Evolutionary conservation across 2,329 filamentous ascomycete genomes (phyloP).

Genomic region (Magnaporthiopsis rhizophila): DNA sequence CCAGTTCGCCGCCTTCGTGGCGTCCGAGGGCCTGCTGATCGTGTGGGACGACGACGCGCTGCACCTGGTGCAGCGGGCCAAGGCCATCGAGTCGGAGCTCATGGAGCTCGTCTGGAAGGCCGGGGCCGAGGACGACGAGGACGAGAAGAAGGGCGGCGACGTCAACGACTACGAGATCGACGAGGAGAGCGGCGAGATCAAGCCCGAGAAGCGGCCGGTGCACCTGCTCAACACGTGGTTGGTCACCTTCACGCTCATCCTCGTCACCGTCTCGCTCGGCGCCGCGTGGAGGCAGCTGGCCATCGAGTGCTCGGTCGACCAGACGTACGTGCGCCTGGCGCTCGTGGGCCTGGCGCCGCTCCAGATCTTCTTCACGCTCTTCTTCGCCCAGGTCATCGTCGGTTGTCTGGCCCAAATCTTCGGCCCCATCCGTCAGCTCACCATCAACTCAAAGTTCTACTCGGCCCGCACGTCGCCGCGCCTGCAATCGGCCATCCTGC

Average conservation of each 20-base stretch:
- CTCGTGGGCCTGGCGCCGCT: conserved; percentile 60
- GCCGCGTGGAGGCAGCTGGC: conserved; percentile 63
- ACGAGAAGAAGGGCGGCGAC: conserved; percentile 38
- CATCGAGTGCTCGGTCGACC: conserved; percentile 59
- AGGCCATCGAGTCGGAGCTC: conserved; percentile 65
- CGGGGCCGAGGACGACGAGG: conserved; percentile 42
- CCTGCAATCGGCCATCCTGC: conserved; percentile 48
- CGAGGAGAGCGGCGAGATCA: conserved; percentile 61
- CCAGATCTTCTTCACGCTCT: conserved; percentile 73
- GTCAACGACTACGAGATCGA: conserved; percentile 53
- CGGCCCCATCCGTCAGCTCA: conserved; percentile 66
- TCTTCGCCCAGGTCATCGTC: conserved; percentile 72
- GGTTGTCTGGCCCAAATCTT: conserved; percentile 69
- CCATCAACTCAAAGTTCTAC: conserved; percentile 72
- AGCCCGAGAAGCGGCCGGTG: conserved; percentile 56
- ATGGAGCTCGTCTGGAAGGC: conserved; percentile 71
- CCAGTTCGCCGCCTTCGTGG: conserved; percentile 74
- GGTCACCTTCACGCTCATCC: conserved; percentile 56
- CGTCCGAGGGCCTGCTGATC: conserved; percentile 60
- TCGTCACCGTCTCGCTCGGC: conserved; percentile 60
- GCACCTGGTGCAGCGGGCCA: conserved; percentile 60
- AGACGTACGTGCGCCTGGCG: conserved; percentile 52
- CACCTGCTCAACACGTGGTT: conserved; percentile 64
- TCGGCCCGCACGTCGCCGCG: conserved; percentile 62
- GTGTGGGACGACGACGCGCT: conserved; percentile 79